Evolutionary conservation across 257 asterid genomes (phyloP), one percentile per base, ranked within the genome.

Genomic region (Nicotiana undulata): DNA sequence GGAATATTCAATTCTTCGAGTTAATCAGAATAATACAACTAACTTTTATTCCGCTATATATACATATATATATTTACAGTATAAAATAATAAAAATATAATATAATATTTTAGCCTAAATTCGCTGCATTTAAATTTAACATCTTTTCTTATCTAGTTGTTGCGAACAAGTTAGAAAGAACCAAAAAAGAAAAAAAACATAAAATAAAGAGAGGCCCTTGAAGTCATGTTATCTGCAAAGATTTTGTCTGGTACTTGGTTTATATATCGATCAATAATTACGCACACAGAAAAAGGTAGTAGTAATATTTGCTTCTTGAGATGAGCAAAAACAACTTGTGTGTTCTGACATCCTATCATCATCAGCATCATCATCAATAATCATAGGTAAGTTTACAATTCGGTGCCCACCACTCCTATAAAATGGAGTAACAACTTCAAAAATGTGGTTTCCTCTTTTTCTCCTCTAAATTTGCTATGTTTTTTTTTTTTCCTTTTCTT

Each of bases 321-420:
- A 49, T 75, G 31, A 37, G 81, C 84, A 52, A 82, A 82, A 65
- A 5, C 82, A 65, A 32, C 51, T 53, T 70, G 61, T 44, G 66
- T 8, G 0, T 84, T 68, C 81, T 63, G 55, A 76, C 78, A 31
- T 22, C 59, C 81, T 72, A 68, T 67, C 81, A 49, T 44, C 59
- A 0, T 40, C 76, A n/a, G 77, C 82, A 81, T 77, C 81, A 10
- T 66, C 75, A 75, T 63, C 37, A 81, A 86, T 67, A 80, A 77
- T 76, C 74, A 18, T 70, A 65, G 12, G 8, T 12, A 22, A 26
- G 28, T 26, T 26, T 26, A 26, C 28, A 26, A 75, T 29, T 63
- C 59, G 80, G 72, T 56, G 22, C 63, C 61, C 24, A 72, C 3
- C 31, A 77, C 46, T 24, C 72, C 68, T 74, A 13, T 18, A 32